Base-by-base conservation (phyloP, 2,329 filamentous ascomycete species). In the Onygena corvina region DNA sequence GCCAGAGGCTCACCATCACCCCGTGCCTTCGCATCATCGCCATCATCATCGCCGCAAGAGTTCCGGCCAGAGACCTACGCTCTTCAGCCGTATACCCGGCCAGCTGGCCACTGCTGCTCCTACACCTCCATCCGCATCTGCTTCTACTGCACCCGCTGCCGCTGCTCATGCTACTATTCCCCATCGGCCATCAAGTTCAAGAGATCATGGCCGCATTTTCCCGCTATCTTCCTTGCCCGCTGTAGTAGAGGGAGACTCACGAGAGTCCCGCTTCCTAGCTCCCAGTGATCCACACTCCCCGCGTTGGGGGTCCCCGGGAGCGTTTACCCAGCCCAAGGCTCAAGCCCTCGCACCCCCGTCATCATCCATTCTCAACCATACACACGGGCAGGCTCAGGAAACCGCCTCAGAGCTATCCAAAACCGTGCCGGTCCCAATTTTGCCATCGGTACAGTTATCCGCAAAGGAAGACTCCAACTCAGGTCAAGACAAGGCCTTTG, bases 241-340 rank as follows among this genome's bases (percentile, higher is more conserved):
- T 5, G 48, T 47, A 2, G n/a, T 25, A 40, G 36, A 40, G 18
- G 18, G 12, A n/a, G 20, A 8, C 18, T 47, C 55, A 20, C 44
- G 50, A 12, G 45, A 74, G 50, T 69, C 71, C 35, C 68, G 72
- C 54, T 69, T 73, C 6, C 70, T 83, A 46, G 80, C 81, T 0
- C 83, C 84, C 12, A 82, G 80, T 54, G 87, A 93, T 61, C 79
- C 83, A 12, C 77, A 84, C 59, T 80, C 85, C 4, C 81, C 84
- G 7, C 77, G 80, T 50, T 94, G 87, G 87, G 87, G 86, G 40
- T 67, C 65, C 21, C 71, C 70, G 11, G 73, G 74, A 6, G 75
- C 79, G 4, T 73, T 79, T 55, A 85, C 86, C 63, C 89, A 94
- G 66, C 89, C 89, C 20, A 79, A 76, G 57, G 89, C 86, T 2